Evolutionary conservation across 1,139 yeast species (phyloP).

Genomic region (Protomyces pachydermus): DNA sequence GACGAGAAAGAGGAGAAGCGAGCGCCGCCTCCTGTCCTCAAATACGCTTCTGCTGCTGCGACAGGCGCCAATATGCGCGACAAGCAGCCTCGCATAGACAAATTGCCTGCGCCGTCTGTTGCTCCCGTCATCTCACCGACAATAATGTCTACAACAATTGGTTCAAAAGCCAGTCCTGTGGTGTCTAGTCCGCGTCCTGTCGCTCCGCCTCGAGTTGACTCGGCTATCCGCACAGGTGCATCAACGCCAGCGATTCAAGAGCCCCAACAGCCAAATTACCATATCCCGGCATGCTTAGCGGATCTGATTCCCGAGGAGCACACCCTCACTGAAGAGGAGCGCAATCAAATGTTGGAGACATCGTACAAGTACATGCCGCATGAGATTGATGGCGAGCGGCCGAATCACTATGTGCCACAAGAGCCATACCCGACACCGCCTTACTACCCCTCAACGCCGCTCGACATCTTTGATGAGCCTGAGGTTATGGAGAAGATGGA

Average conservation of each 20-base stretch:
- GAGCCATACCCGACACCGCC: constrained; percentile 87
- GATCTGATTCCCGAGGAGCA: constrained; percentile 16
- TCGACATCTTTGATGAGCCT: constrained; percentile 43
- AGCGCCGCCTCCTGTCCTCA: constrained; percentile 44
- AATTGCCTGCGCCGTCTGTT: constrained; percentile 18
- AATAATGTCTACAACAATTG: background rate
- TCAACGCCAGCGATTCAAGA: background rate
- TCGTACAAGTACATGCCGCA: constrained; percentile 89
- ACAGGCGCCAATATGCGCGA: constrained; percentile 44
- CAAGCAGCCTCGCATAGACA: constrained; percentile 20
- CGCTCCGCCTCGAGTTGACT: background rate
- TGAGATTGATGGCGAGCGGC: constrained; percentile 82
- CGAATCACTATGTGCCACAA: constrained; percentile 72
- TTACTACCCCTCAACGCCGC: constrained; percentile 88
- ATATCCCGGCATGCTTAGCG: constrained; percentile 16
- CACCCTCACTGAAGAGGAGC: constrained; percentile 12
- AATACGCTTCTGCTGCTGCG: constrained; percentile 69
- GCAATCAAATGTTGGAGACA: constrained; percentile 51
- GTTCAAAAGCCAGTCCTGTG: background rate
- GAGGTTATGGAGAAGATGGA: constrained; percentile 65
- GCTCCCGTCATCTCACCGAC: constrained; percentile 1
- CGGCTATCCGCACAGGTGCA: background rate
- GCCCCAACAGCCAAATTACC: constrained; percentile 9
- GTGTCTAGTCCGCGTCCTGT: background rate
- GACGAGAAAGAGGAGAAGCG: constrained; percentile 2